Evolutionary conservation across 148 eudicot genomes (phyloP), one percentile per base, ranked within the genome.

Genomic region (Polygonum maritimum): DNA sequence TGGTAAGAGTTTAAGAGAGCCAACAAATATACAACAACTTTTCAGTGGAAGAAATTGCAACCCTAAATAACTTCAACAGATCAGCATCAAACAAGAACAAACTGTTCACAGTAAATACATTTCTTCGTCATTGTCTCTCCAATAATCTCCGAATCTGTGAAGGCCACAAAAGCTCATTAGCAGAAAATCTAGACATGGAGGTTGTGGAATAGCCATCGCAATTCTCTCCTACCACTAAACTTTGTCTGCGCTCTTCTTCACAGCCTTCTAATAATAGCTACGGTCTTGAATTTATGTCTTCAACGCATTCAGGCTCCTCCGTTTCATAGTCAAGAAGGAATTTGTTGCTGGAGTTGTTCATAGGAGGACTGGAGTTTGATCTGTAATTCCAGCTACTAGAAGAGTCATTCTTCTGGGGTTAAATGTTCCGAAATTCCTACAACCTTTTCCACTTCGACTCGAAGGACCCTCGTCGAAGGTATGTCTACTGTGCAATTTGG

Each of bases 321-420:
- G 15, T n/a, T 71, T 71, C 52, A 71, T 45, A 71, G 52, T 44
- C 74, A 6, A 71, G 74, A 71, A 71, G 74, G 74, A 41, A 41
- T 14, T 7, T n/a, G 44, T 11, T 19, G 54, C 9, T 52, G 8
- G 19, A 19, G 74, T 44, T 71, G 74, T 19, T 71, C 52, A 71
- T 9, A 71, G 4, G 10, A 14, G 51, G 49, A 22, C 18, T 48
- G 54, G 54, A 48, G 6, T 36, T 19, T 35, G 36, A 19, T n/a
- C 36, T 16, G 54, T 48, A 19, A 26, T 21, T 7, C 48, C 35
- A 22, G 35, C 74, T 41, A 71, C 49, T 71, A 31, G 15, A 71
- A 71, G 74, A 51, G 35, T 41, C 22, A 38, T 39, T 26, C 18
- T 71, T 39, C 74, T 71, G 48, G 13, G 33, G 52, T 26, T 47